Evolutionary conservation across 495 filamentous ascomycete genomes (phyloP).

Genomic region (Penicillium salamii): DNA sequence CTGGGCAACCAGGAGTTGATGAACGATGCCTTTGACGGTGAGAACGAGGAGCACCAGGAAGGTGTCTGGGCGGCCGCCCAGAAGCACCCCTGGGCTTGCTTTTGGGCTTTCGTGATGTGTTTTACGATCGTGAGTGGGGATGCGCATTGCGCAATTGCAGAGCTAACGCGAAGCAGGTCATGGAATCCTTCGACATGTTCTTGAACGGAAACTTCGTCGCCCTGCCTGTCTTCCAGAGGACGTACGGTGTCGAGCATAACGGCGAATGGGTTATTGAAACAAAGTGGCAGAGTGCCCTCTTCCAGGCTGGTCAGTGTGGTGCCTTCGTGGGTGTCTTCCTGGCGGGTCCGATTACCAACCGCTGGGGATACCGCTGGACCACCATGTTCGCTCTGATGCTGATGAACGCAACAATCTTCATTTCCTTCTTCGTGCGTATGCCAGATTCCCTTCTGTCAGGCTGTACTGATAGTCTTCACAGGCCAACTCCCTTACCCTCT

Average conservation of each 20-base stretch:
- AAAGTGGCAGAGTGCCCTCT: slow-evolving; percentile 37
- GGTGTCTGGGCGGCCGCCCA: slow-evolving; percentile 30
- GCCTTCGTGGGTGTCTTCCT: slow-evolving; percentile 67
- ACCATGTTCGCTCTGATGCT: slow-evolving; percentile 59
- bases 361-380: slow-evolving; percentile 63
- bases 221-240: slow-evolving; percentile 15
- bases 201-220: slow-evolving; percentile 40
- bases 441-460: neutral
- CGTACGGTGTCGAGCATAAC: slow-evolving; percentile 23
- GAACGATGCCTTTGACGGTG: slow-evolving; percentile 34
- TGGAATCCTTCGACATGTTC: slow-evolving; percentile 44
- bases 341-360: slow-evolving; percentile 64
- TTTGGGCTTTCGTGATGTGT: slow-evolving; percentile 44
- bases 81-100: slow-evolving; percentile 47
- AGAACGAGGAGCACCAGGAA: slow-evolving; percentile 31
- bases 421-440: slow-evolving; percentile 60
- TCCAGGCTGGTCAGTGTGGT: slow-evolving; percentile 42
- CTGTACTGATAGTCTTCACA: slow-evolving; percentile 2
- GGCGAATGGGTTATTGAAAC: slow-evolving; percentile 22
- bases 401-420: slow-evolving; percentile 60
- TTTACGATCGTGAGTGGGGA: slow-evolving; percentile 39
- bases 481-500: slow-evolving; percentile 55
- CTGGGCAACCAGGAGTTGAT: slow-evolving; percentile 26
- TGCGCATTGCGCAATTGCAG: too few species aligned
- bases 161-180: slow-evolving; percentile 25